Conservation (phyloP, 2,329 filamentous ascomycete genomes). For the Fonsecaea monophora region DNA sequence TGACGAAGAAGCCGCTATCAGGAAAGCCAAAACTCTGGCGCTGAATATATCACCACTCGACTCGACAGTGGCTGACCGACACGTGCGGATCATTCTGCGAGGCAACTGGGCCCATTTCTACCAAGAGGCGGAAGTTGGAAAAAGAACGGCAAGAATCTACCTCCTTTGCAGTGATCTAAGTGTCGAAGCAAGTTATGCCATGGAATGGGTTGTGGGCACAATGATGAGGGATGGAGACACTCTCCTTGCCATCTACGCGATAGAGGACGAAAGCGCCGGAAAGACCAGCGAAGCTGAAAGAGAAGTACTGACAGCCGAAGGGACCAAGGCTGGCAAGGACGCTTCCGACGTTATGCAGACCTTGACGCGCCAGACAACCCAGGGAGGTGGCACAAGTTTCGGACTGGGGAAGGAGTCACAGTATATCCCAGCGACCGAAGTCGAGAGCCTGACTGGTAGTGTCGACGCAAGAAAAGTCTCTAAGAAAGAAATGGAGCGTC, state of each 20-base stretch:
- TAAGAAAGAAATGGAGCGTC: constrained; percentile 77
- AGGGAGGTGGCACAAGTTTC: constrained; percentile 40
- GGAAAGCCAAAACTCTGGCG: constrained; percentile 82
- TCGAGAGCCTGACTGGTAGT: constrained; percentile 53
- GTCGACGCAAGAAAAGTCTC: constrained; percentile 59
- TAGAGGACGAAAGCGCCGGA: constrained; percentile 76
- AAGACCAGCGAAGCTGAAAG: constrained; percentile 53
- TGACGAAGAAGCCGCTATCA: constrained; percentile 87
- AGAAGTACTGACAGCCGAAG: constrained; percentile 61
- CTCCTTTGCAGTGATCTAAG: constrained; percentile 95
- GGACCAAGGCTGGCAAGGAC: constrained; percentile 76
- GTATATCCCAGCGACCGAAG: constrained; percentile 47
- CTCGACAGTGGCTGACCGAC: constrained; percentile 77
- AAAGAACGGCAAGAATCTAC: constrained; percentile 83
- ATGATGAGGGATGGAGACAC: constrained; percentile 94
- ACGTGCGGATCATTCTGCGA: constrained; percentile 86
- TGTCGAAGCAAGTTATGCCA: constrained; percentile 89
- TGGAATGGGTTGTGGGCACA: constrained; percentile 97
- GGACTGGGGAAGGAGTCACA: constrained; percentile 34
- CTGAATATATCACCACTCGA: constrained; percentile 79
- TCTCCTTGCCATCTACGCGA: constrained; percentile 88
- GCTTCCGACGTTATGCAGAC: constrained; percentile 74
- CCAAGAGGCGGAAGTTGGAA: constrained; percentile 77
- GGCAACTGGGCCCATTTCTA: constrained; percentile 74
- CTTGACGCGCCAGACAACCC: constrained; percentile 57